Conservation (phyloP, 2,329 filamentous ascomycete species). For the Lecanosticta acicola region DNA sequence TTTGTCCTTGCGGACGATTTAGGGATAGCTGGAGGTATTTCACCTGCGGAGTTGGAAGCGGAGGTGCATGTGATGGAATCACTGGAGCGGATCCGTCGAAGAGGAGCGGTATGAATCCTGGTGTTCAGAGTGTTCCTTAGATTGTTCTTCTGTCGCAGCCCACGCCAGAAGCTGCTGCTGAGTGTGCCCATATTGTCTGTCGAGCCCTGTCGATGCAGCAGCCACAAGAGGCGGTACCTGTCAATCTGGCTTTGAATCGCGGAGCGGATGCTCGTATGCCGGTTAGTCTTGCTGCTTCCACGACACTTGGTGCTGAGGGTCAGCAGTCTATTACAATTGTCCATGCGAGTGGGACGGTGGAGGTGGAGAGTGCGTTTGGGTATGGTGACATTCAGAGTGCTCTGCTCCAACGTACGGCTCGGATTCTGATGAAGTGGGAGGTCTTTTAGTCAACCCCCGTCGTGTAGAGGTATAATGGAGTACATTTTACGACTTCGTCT, state of each 20-base stretch:
- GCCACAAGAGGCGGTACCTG: slow-evolving; percentile 40
- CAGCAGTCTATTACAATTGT: slow-evolving; percentile 23
- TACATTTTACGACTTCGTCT: too few relatives aligned
- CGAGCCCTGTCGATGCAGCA: slow-evolving; percentile 41
- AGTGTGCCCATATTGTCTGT: slow-evolving; percentile 36
- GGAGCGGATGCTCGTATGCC: slow-evolving; percentile 36
- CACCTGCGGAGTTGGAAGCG: slow-evolving; percentile 51
- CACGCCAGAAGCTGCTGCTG: slow-evolving; percentile 2
- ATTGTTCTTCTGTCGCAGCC: slow-evolving; percentile 50
- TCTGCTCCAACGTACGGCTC: slow-evolving; percentile 26
- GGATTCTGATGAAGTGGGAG: slow-evolving; percentile 29
- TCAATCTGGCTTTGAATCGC: slow-evolving; percentile 40
- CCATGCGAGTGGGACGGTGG: slow-evolving; percentile 27
- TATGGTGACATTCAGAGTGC: slow-evolving; percentile 26
- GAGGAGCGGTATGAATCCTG: slow-evolving; percentile 53
- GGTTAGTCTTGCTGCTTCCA: slow-evolving; percentile 23
- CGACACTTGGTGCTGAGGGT: slow-evolving; percentile 15
- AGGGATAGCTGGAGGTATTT: slow-evolving; percentile 45
- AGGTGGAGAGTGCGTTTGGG: slow-evolving; percentile 25
- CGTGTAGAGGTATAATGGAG: too few relatives aligned
- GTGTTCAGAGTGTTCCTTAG: slow-evolving; percentile 55
- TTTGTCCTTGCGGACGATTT: slow-evolving; percentile 55
- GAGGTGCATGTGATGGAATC: slow-evolving; percentile 45
- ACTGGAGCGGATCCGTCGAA: slow-evolving; percentile 54
- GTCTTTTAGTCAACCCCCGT: too few relatives aligned